Percentiles rank a stretch among this genome's conserved stretches.
These are phyloP conservation scores for Xerocomus potaroensis DNA, from an alignment of 768 basidiomycete genomes.

Conservation along the genomic window DNA sequence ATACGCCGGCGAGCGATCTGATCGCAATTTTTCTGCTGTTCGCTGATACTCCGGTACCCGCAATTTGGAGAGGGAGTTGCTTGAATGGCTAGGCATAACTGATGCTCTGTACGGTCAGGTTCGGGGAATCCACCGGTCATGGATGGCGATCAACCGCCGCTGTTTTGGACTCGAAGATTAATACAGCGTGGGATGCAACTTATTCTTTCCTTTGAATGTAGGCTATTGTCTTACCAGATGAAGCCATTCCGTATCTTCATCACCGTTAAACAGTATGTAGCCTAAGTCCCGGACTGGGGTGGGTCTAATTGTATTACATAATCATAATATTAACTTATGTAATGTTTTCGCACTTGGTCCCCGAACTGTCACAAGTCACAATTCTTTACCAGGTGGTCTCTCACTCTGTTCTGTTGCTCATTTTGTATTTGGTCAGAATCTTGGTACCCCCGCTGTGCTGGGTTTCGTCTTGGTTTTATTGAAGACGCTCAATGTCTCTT, in stretches of 20 bases:
- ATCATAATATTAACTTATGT: conserved; percentile 9
- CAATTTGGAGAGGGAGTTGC: conserved; percentile 12
- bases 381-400: conserved; percentile 7
- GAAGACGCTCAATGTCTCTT: conserved; percentile 25
- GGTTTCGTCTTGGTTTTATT: background rate
- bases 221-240: conserved; percentile 2
- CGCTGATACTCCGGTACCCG: background rate
- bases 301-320: conserved; percentile 8
- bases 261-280: background rate
- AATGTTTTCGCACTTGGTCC: no score
- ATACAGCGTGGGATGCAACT: conserved; percentile 1
- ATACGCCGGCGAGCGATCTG: conserved; percentile 19
- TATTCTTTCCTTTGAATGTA: background rate
- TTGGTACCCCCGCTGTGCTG: background rate
- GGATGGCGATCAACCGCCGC: conserved; percentile 16
- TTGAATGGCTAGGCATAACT: conserved; percentile 7
- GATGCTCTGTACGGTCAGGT: conserved; percentile 14
- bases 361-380: no score
- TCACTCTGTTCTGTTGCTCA: background rate
- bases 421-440: background rate
- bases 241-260: background rate
- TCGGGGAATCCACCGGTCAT: conserved; percentile 17
- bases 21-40: conserved; percentile 19
- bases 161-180: conserved; percentile 14
- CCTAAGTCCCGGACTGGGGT: no score